Conservation (phyloP, 2,329 filamentous ascomycete species). For the Thermoascus crustaceus region DNA sequence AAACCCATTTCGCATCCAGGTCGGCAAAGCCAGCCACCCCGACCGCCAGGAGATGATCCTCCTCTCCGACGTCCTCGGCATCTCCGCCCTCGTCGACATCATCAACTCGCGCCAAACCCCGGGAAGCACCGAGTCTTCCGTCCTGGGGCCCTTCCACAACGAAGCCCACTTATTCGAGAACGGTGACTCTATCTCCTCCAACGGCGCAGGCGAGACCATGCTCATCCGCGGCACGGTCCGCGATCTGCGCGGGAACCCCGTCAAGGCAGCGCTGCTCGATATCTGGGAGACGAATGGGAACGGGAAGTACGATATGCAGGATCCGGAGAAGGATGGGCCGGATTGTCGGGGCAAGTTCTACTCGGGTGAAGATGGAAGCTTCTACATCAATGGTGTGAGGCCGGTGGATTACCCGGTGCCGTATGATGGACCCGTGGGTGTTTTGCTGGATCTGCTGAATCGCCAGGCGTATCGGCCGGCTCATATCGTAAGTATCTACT, state of each 20-base stretch:
- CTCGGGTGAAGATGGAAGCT: slow-evolving; percentile 14
- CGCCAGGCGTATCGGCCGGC: slow-evolving; percentile 18
- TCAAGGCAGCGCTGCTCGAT: slow-evolving; percentile 14
- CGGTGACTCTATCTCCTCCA: slow-evolving; percentile 14
- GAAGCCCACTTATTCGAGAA: slow-evolving; percentile 15
- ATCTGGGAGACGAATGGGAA: slow-evolving; percentile 22
- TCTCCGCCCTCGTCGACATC: slow-evolving; percentile 20
- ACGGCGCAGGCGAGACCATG: slow-evolving; percentile 12
- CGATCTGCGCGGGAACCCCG: slow-evolving; percentile 14
- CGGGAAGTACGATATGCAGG: slow-evolving; percentile 21
- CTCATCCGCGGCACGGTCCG: slow-evolving; percentile 15
- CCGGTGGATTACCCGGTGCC: slow-evolving; percentile 22
- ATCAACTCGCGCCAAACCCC: slow-evolving; percentile 16
- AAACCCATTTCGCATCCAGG: not conserved
- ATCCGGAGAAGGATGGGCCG: slow-evolving; percentile 13
- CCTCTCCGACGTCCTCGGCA: slow-evolving; percentile 17
- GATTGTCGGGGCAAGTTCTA: slow-evolving; percentile 18
- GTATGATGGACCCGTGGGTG: slow-evolving; percentile 16
- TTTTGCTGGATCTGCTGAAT: slow-evolving; percentile 13
- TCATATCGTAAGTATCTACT: slow-evolving; percentile 10
- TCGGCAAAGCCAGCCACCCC: not conserved
- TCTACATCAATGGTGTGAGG: slow-evolving; percentile 18
- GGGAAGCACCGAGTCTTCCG: slow-evolving; percentile 18
- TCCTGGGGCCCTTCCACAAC: slow-evolving; percentile 24
- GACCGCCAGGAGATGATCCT: slow-evolving; percentile 13